Evolutionary conservation across 305 asterid genomes (phyloP), one percentile per base, ranked within the genome.

Genomic region (Coffea humblotiana): DNA sequence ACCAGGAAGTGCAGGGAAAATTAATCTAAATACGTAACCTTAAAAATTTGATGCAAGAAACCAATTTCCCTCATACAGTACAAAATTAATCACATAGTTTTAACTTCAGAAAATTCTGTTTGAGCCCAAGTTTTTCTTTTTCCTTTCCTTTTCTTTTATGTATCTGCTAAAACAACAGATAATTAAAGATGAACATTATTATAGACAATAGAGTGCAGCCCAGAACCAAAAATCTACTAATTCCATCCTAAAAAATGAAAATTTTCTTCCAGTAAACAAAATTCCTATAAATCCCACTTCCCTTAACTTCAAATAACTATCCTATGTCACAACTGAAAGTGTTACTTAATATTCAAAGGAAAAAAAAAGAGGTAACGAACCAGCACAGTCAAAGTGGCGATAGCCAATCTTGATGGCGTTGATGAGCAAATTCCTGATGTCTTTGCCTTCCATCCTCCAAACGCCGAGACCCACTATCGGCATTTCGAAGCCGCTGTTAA

Each of bases 391-490:
- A 29, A 89, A 88, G 79, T 89, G 92, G 68, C 92, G 92, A 65
- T 89, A 87, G 37, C 92, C 92, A 78, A 83, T 70, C 72, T 83
- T 87, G 85, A 89, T 82, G 43, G 91, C 92, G 78, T 81, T 77
- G 71, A 79, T 54, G 81, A 90, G 85, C 61, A 90, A 89, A 84
- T 86, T 75, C 84, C 85, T 89, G 2, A 90, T 84, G 45, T 90
- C 92, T 79, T 88, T 87, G 83, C 87, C 88, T 58, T 89, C 92
- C 92, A 87, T 87, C 43, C 94, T 85, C 92, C 92, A 90, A 48
- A 90, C 94, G 12, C 94, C 94, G 6, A 90, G 86, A 8, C 94
- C 94, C 23, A 89, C 48, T 0, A 81, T 32, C 54, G 94, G 94
- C 92, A 90, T 89, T 69, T 89, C 75, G 85, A 82, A 90, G 49